These are phyloP conservation scores for Pichia sp. DNA, from an alignment of 1,139 yeast genomes.

Conservation along the genomic window DNA sequence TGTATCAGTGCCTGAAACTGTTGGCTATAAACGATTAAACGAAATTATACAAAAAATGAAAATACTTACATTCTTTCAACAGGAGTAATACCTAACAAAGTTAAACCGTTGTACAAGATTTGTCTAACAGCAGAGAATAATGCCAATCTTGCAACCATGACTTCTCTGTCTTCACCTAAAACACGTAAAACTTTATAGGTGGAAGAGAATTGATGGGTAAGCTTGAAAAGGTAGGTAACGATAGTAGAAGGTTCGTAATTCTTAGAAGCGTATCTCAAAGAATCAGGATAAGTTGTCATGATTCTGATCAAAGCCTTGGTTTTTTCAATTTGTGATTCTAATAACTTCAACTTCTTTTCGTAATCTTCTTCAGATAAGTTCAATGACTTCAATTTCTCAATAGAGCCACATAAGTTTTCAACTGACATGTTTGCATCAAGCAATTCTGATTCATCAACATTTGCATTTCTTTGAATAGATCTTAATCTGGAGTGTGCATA, in stretches of 20 bases:
- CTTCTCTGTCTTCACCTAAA: slow-evolving; percentile 85
- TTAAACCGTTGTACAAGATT: slow-evolving; percentile 87
- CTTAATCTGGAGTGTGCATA: slow-evolving; percentile 97
- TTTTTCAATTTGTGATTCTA: slow-evolving; percentile 23
- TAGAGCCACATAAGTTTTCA: slow-evolving; percentile 34
- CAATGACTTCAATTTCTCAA: slow-evolving; percentile 57
- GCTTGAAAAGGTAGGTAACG: slow-evolving; percentile 86
- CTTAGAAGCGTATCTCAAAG: slow-evolving; percentile 72
- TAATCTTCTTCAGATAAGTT: slow-evolving; percentile 21
- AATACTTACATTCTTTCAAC: slow-evolving; percentile 84
- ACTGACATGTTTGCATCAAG: slow-evolving; percentile 60
- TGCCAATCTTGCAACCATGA: slow-evolving; percentile 90
- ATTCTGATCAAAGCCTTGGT: slow-evolving; percentile 60
- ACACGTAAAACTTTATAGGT: slow-evolving; percentile 97
- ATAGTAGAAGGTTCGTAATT: slow-evolving; percentile 91
- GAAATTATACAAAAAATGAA: neutral
- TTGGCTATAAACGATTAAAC: too few species aligned
- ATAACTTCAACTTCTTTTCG: slow-evolving; percentile 20
- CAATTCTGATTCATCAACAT: slow-evolving; percentile 33
- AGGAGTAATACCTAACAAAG: slow-evolving; percentile 86
- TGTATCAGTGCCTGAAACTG: too few species aligned
- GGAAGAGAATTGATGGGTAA: slow-evolving; percentile 90
- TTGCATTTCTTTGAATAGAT: slow-evolving; percentile 86
- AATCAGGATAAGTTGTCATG: slow-evolving; percentile 89
- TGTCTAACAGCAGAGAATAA: slow-evolving; percentile 87